These are phyloP conservation scores for Colletotrichum filicis DNA, from an alignment of 2,329 filamentous ascomycete genomes.

Conservation along the genomic window DNA sequence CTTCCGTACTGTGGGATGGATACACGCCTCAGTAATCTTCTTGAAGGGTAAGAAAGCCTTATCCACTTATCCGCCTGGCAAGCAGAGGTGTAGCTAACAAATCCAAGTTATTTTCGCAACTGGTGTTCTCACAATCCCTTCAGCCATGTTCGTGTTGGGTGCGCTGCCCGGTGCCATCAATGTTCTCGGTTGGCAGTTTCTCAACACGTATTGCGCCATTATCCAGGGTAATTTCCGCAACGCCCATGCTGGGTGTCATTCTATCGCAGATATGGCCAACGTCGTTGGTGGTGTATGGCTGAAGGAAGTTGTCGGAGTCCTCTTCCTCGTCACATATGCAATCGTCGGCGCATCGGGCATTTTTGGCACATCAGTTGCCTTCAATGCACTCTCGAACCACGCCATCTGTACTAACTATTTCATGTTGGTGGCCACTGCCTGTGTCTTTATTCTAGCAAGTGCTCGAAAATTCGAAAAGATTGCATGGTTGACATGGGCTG, in stretches of 20 bases:
- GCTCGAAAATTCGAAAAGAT: constrained; percentile 70
- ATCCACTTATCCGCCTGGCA: background rate
- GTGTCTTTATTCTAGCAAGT: constrained; percentile 60
- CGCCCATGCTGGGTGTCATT: constrained; percentile 50
- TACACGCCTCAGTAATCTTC: constrained; percentile 59
- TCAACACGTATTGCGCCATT: constrained; percentile 54
- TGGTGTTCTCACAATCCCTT: constrained; percentile 54
- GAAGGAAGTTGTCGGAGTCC: constrained; percentile 62
- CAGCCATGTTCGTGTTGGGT: constrained; percentile 54
- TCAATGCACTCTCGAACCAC: constrained; percentile 70
- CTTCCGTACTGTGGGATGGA: constrained; percentile 60
- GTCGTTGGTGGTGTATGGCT: constrained; percentile 63
- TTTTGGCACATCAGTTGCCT: constrained; percentile 66
- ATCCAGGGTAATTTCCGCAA: constrained; percentile 53
- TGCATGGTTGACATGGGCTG: constrained; percentile 70
- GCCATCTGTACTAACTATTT: constrained; percentile 69
- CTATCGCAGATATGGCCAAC: constrained; percentile 65
- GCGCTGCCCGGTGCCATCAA: constrained; percentile 55
- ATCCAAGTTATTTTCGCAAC: constrained; percentile 53
- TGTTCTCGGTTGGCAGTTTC: constrained; percentile 52
- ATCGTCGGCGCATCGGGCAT: constrained; percentile 68
- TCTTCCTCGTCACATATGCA: constrained; percentile 69
- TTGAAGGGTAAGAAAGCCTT: constrained; percentile 47
- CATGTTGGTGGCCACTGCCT: constrained; percentile 61
- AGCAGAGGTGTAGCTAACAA: background rate